Conservation (phyloP, 495 filamentous ascomycete species). For the Trichoderma gamsii region DNA sequence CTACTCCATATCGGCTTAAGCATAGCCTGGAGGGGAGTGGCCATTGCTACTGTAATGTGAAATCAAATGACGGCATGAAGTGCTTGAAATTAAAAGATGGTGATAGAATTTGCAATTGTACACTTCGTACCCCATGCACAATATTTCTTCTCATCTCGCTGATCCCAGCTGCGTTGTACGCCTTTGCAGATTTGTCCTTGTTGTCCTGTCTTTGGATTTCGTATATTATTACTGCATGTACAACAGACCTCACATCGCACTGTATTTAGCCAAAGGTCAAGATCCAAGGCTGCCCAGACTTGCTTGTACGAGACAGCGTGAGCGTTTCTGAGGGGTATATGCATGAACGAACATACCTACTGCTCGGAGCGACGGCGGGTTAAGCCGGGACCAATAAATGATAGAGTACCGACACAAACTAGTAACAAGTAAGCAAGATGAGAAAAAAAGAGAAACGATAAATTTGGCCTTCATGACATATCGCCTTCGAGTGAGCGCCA, state of each 20-base stretch:
- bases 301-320: neutral
- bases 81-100: neutral
- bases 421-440: neutral
- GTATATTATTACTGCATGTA: too few relatives aligned
- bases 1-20: neutral
- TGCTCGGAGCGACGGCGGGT: neutral
- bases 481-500: neutral
- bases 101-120: too few relatives aligned
- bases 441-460: neutral
- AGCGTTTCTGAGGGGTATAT: neutral
- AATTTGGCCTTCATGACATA: neutral
- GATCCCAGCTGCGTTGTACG: too few relatives aligned
- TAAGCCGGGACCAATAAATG: neutral
- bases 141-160: too few relatives aligned
- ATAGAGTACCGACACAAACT: neutral
- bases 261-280: too few relatives aligned
- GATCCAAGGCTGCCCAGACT: neutral
- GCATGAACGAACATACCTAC: neutral
- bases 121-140: too few relatives aligned
- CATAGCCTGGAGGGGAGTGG: too few relatives aligned
- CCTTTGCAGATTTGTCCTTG: too few relatives aligned
- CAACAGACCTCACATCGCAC: too few relatives aligned
- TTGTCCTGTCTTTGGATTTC: too few relatives aligned
- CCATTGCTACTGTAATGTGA: too few relatives aligned
- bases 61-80: neutral